phyloP scores from a whole-genome alignment of 2,329 filamentous ascomycete genomes.

The Colletotrichum sp. region DNA sequence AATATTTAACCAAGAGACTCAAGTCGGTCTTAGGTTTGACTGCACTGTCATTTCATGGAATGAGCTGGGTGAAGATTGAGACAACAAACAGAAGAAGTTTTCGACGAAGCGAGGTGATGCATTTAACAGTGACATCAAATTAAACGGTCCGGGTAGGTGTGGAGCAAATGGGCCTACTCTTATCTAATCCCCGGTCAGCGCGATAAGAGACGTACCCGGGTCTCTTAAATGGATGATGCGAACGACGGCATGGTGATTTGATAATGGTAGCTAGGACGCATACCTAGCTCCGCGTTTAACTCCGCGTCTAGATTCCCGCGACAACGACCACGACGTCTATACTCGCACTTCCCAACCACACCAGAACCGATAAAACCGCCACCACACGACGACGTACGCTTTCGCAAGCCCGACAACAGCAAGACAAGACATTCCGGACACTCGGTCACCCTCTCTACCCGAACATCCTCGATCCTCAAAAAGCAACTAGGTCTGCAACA shows the following conservation, averaged over 20 bases:
- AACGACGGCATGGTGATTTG: conserved; percentile 16
- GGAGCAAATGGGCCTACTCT: neutral
- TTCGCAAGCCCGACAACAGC: neutral
- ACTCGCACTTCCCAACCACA: neutral
- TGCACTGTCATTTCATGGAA: neutral
- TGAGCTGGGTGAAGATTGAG: too few species aligned
- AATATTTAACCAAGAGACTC: neutral
- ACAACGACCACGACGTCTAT: neutral
- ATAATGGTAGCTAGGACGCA: neutral
- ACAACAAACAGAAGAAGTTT: neutral
- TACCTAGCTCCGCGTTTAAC: conserved; percentile 18
- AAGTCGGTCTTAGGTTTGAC: neutral
- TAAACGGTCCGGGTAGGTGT: neutral
- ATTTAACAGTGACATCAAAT: neutral
- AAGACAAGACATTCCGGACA: neutral
- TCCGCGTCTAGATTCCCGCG: conserved; percentile 13
- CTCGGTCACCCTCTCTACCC: neutral
- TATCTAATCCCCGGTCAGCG: neutral
- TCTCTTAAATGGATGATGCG: conserved; percentile 16
- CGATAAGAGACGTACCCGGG: conserved; percentile 9
- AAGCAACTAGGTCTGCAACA: conserved; percentile 18
- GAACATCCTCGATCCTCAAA: neutral
- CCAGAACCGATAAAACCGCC: neutral
- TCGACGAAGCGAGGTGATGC: neutral
- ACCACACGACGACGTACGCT: neutral